phyloP scores from a whole-genome alignment of 352 stramenopile genomes.

The Globisporangium abappressorium region DNA sequence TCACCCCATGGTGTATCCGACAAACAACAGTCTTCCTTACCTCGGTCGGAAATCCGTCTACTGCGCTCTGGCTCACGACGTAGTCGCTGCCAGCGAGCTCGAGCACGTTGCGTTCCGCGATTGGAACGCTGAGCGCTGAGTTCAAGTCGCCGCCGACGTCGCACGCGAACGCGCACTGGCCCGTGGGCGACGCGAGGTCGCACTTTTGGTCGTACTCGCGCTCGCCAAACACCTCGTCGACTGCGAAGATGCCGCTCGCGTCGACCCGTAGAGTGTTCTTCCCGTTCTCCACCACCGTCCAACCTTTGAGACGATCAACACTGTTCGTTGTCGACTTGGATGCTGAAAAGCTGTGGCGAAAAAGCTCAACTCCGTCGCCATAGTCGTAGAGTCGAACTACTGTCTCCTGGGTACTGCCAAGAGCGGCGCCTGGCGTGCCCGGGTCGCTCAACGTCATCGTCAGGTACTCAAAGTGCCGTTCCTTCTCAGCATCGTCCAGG shows the following conservation, averaged over 20 bases:
- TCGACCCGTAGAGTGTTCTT: constrained; percentile 38
- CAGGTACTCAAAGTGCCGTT: constrained; percentile 55
- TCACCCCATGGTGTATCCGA: neutral
- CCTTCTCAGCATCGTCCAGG: constrained; percentile 38
- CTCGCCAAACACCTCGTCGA: constrained; percentile 57
- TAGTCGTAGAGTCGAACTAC: constrained; percentile 66
- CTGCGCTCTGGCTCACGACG: constrained; percentile 27
- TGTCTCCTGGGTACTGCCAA: constrained; percentile 34
- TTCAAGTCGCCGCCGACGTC: constrained; percentile 37
- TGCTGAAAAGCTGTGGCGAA: constrained; percentile 28
- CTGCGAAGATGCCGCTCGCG: constrained; percentile 48
- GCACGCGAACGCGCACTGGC: constrained; percentile 49
- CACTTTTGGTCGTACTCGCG: constrained; percentile 67
- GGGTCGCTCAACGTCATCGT: constrained; percentile 34
- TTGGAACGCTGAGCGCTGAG: constrained; percentile 13
- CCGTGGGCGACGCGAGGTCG: constrained; percentile 51
- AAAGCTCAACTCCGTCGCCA: constrained; percentile 30
- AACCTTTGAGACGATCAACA: constrained; percentile 19
- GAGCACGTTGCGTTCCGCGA: constrained; percentile 32
- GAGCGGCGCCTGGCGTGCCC: constrained; percentile 18
- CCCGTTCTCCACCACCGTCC: constrained; percentile 58
- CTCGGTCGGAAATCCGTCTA: constrained; percentile 39
- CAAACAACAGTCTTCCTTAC: constrained; percentile 20
- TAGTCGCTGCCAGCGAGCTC: constrained; percentile 37
- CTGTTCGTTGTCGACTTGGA: neutral